Percentiles rank a stretch among this genome's conserved stretches.
These are phyloP conservation scores for Podospora tetraspora DNA, from an alignment of 495 filamentous ascomycete species.

Conservation along the genomic window DNA sequence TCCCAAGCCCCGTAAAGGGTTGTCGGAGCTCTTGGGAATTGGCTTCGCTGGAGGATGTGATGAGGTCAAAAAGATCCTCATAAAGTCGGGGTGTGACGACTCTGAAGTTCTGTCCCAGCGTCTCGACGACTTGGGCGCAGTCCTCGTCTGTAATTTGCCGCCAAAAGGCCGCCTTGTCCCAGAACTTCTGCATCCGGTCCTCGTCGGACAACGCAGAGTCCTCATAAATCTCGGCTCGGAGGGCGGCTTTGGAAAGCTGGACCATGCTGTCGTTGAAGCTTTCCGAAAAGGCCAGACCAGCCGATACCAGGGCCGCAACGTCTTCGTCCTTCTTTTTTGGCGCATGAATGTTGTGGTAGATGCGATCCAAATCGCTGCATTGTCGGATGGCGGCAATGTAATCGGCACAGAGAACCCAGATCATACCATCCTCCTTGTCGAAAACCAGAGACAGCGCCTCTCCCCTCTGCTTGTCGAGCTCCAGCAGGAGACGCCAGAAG, in stretches of 20 bases:
- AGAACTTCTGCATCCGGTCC: constrained; percentile 65
- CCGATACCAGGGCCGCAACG: constrained; percentile 47
- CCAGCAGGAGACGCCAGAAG: constrained; percentile 76
- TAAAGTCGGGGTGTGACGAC: constrained; percentile 51
- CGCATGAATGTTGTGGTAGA: constrained; percentile 52
- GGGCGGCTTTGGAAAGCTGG: constrained; percentile 52
- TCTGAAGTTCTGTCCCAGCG: constrained; percentile 52
- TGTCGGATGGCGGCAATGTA: constrained; percentile 69
- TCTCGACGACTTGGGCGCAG: constrained; percentile 48
- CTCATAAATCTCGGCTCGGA: constrained; percentile 65
- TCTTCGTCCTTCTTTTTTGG: constrained; percentile 32
- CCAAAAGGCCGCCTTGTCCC: constrained; percentile 64
- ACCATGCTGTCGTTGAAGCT: constrained; percentile 58
- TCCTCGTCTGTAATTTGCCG: constrained; percentile 71
- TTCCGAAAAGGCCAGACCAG: constrained; percentile 56
- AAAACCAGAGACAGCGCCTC: constrained; percentile 71
- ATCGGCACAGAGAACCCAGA: constrained; percentile 79
- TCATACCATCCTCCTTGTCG: constrained; percentile 63
- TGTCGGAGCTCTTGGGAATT: constrained; percentile 34
- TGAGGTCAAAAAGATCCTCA: constrained; percentile 39
- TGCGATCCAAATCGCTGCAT: constrained; percentile 69
- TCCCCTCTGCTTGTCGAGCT: constrained; percentile 78
- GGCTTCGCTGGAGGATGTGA: constrained; percentile 36
- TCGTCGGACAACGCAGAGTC: constrained; percentile 59
- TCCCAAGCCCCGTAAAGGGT: constrained; percentile 64